These are phyloP conservation scores for Closterium sp. DNA, from an alignment of 139 green algal species.

Conservation along the genomic window DNA sequence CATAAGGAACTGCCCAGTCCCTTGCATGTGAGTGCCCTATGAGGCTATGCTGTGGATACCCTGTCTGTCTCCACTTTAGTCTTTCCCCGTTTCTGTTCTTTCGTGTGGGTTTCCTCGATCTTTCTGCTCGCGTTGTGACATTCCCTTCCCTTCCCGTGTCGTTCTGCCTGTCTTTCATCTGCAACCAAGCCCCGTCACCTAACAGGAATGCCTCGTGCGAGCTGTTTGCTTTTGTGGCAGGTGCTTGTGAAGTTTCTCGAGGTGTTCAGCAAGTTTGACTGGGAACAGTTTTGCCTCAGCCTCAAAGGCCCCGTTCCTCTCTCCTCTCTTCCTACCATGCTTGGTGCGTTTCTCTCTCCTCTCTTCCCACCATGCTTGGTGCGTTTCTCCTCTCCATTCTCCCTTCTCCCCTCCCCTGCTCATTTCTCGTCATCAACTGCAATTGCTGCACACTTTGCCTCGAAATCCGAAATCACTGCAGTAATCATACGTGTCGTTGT, in stretches of 20 bases:
- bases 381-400: not conserved
- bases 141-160: no score
- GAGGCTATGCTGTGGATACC: no score
- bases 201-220: no score
- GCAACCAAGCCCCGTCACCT: no score
- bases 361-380: constrained; percentile 4
- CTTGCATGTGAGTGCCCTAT: constrained; percentile 62
- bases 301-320: constrained; percentile 73
- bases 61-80: no score
- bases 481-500: not conserved
- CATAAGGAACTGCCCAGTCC: constrained; percentile 68
- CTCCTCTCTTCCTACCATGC: constrained; percentile 10
- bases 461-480: not conserved
- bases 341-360: constrained; percentile 1
- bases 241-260: constrained; percentile 84
- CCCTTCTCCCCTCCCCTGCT: not conserved
- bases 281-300: constrained; percentile 81
- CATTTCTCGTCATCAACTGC: not conserved
- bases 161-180: no score
- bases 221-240: constrained; percentile 8
- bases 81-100: no score
- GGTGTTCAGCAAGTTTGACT: constrained; percentile 66
- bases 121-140: no score
- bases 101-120: no score
- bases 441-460: not conserved